Evolutionary conservation across 2,329 filamentous ascomycete species (phyloP), one percentile per base, ranked within the genome.

Genomic region (Colletotrichum sp.): DNA sequence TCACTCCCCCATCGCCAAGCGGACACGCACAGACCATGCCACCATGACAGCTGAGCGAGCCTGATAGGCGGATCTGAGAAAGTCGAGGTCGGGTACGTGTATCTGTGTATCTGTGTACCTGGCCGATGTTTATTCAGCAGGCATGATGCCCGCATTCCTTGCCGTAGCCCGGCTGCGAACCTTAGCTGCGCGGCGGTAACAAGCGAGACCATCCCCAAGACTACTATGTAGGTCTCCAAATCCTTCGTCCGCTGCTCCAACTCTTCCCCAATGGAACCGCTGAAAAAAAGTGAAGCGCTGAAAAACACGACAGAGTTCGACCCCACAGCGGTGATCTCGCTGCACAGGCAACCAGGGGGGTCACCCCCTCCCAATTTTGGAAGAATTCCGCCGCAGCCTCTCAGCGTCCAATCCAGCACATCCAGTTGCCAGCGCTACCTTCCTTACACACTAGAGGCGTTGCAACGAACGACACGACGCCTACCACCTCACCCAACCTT

Each of bases 141-240:
- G 73, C 73, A 76, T 73, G 63, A 76, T 76, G 64, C 70, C 59
- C 66, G 73, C 73, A 73, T 76, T 65, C 73, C 63, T 62, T 57
- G 55, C 39, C 63, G 52, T 34, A 55, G 55, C 26, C 63, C 30
- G 12, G 28, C 69, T 24, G 55, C 16, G 18, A 52, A 28, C 52
- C 55, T 63, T 52, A 62, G 39, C 69, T 72, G 52, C 59, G 18
- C n/a, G 32, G 30, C 52, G 66, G 66, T 69, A 60, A 39, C 66
- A 36, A 36, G 49, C 30, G 66, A 60, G 26, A 65, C 12, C 28
- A 12, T 67, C 18, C 55, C 21, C 66, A 8, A 69, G 30, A 28
- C 34, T 39, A 30, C 28, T 30, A 30, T 30, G 8, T 0, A 36
- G 1, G 34, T 36, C 66, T 59, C 24, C 63, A 32, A 32, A 16